These are phyloP conservation scores for Gracilaria caudata DNA, from an alignment of 23 red algal genomes.

Conservation along the genomic window DNA sequence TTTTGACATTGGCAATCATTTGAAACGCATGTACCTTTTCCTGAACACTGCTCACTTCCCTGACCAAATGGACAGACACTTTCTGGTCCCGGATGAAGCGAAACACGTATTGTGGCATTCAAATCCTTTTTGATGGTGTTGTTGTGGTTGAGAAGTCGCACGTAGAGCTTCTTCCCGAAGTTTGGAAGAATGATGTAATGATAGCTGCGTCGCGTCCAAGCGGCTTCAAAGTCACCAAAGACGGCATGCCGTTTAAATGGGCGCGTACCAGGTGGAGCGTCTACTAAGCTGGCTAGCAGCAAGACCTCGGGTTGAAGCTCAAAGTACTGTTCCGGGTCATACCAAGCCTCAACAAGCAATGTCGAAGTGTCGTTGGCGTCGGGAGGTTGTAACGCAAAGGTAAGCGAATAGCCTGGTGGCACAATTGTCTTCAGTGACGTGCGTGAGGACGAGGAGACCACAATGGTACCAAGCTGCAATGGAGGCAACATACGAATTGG, in stretches of 20 bases:
- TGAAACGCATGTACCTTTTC: conserved; percentile 21
- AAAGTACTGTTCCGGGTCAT: conserved; percentile 14
- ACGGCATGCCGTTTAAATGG: conserved; percentile 26
- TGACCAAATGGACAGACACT: conserved; percentile 25
- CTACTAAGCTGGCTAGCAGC: background rate
- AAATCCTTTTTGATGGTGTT: background rate
- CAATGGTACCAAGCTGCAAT: background rate
- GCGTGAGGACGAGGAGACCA: background rate
- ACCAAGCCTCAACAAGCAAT: conserved; percentile 30
- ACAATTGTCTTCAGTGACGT: background rate
- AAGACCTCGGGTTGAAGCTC: conserved; percentile 22
- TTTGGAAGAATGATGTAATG: conserved; percentile 15
- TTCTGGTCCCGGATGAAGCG: background rate
- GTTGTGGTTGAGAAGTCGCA: conserved; percentile 42
- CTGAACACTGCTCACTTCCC: conserved; percentile 9
- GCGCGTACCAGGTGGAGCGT: background rate
- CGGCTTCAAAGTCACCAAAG: conserved; percentile 27
- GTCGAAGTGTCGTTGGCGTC: background rate
- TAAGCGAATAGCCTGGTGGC: conserved; percentile 7
- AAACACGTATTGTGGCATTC: conserved; percentile 37
- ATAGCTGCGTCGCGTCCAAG: conserved; percentile 19
- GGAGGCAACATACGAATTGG: background rate
- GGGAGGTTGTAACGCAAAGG: conserved; percentile 9
- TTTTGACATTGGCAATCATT: conserved; percentile 23
- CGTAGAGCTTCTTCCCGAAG: conserved; percentile 1